These are phyloP conservation scores for Calonectria leucothoes DNA, from an alignment of 2,329 filamentous ascomycete genomes.

Conservation along the genomic window DNA sequence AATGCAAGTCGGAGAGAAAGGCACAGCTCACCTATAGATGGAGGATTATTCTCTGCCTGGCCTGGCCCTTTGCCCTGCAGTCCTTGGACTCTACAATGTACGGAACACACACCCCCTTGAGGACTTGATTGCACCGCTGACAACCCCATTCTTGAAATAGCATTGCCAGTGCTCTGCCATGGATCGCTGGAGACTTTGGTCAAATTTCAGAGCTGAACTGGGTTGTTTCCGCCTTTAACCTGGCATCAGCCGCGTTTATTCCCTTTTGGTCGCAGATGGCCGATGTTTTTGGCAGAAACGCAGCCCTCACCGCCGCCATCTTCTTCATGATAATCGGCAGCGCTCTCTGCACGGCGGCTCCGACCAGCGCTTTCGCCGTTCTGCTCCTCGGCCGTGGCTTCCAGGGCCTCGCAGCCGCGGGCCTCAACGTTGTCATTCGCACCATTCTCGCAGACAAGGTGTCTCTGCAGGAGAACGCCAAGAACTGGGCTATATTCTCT, in stretches of 20 bases:
- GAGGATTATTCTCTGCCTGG: constrained; percentile 69
- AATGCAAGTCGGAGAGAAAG: constrained; percentile 49
- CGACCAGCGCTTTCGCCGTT: constrained; percentile 64
- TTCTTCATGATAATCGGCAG: constrained; percentile 70
- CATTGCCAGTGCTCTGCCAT: constrained; percentile 53
- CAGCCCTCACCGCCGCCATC: constrained; percentile 67
- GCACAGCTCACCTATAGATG: constrained; percentile 59
- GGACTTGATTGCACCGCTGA: constrained; percentile 3
- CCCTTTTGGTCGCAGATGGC: constrained; percentile 74
- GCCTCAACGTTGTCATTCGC: constrained; percentile 69
- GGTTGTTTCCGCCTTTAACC: constrained; percentile 77
- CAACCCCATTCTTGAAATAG: constrained; percentile 27
- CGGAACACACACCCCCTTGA: constrained; percentile 18
- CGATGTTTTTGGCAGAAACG: constrained; percentile 73
- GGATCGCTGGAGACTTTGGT: constrained; percentile 73
- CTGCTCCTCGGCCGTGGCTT: constrained; percentile 72
- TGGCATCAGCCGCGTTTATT: constrained; percentile 75
- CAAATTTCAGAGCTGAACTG: constrained; percentile 71
- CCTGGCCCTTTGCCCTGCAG: constrained; percentile 71
- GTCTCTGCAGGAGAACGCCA: constrained; percentile 69
- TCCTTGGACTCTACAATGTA: constrained; percentile 73
- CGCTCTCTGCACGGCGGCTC: constrained; percentile 69
- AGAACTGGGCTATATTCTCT: constrained; percentile 72
- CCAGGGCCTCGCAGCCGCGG: constrained; percentile 72
- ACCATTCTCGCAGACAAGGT: constrained; percentile 75